Conservation (phyloP, 2,329 filamentous ascomycete genomes). For the Neonectria hederae region DNA sequence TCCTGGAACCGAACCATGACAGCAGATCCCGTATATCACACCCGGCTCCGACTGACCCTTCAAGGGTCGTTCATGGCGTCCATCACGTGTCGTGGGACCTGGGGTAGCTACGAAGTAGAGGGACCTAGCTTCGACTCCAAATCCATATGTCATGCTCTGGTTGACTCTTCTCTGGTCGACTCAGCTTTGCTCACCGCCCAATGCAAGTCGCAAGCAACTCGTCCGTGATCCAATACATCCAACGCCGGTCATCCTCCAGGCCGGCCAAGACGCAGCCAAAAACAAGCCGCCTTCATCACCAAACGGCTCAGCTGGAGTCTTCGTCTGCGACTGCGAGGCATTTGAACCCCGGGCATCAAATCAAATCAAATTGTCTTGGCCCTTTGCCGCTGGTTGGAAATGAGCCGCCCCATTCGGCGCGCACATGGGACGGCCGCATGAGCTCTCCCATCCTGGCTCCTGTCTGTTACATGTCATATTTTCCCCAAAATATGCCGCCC, state of each 20-base stretch:
- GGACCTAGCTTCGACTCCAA: constrained; percentile 6
- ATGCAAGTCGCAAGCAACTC: background rate
- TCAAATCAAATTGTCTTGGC: constrained; percentile 13
- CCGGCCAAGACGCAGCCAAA: background rate
- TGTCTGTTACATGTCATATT: constrained; percentile 42
- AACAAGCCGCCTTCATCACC: background rate
- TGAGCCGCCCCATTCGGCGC: constrained; percentile 32
- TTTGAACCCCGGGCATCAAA: constrained; percentile 4
- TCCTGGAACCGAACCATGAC: background rate
- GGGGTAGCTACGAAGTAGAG: background rate
- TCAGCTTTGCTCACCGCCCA: constrained; percentile 16
- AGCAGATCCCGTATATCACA: background rate
- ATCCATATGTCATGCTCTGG: background rate
- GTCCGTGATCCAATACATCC: background rate
- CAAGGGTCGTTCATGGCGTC: constrained; percentile 11
- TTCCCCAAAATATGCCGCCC: constrained; percentile 26
- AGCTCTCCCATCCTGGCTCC: constrained; percentile 31
- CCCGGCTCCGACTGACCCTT: constrained; percentile 2
- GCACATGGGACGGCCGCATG: constrained; percentile 41
- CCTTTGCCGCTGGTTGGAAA: constrained; percentile 26
- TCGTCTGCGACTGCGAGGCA: background rate
- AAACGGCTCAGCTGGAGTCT: background rate
- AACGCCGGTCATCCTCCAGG: background rate
- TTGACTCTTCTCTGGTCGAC: background rate
- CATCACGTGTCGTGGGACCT: constrained; percentile 11